Evolutionary conservation across 257 asterid genomes (phyloP), one percentile per base, ranked within the genome.

Genomic region (Capsicum pubescens): DNA sequence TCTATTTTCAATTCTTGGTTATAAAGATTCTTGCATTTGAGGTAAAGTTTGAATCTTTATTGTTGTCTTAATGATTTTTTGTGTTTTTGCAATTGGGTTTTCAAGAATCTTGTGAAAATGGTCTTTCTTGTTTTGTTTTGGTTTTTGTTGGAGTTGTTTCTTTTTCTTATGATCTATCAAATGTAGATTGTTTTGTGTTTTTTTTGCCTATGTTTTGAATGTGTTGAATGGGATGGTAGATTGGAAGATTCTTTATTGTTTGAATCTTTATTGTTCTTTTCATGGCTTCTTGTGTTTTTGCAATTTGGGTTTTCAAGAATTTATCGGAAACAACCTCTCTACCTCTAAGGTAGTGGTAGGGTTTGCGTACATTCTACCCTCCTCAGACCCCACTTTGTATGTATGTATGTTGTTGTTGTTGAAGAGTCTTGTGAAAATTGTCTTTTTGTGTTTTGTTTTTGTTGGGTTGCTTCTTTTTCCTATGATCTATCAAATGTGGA

Each of bases 1-100:
- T 26, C 32, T 26, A 26, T 26, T 26, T 26, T 26, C 32, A 26
- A 26, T 26, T 26, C 0, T 26, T 26, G 32, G 60, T 36, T 83
- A 78, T 19, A 61, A 36, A 56, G 48, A 32, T 69, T 86, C 71
- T 79, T 82, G 42, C 85, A 78, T 66, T 70, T 39, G 32, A 86
- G 92, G 91, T 90, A 86, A 81, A 83, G 13, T 52, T 42, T 58
- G 55, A 10, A 15, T 42, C 36, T 71, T 36, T 63, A 32, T 63
- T 63, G 26, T 54, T 32, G 6, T 48, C 48, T 0, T 72, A 10
- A 66, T 66, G 48, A 35, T 66, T 32, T 32, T 46, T 13, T 66
- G 19, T 66, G 48, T 66, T 66, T 66, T 66, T 13, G 72, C 19
- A 12, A 32, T 76, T 76, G 81, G 14, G 69, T 19, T 48, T 35